These are phyloP conservation scores for Pleurotus pulmonarius DNA, from an alignment of 768 basidiomycete species.

Conservation along the genomic window DNA sequence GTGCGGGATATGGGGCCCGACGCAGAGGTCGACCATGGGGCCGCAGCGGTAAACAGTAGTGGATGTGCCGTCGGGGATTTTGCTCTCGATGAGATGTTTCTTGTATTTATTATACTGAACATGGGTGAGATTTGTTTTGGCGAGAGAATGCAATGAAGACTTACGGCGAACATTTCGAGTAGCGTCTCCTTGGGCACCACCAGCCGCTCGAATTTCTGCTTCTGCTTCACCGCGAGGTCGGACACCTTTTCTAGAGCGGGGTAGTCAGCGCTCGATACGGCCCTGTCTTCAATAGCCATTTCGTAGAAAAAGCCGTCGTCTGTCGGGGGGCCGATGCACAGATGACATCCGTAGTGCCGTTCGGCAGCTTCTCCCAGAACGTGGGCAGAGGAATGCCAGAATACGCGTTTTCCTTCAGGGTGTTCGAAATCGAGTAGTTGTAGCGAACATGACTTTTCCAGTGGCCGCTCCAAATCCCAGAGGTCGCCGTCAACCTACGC, in stretches of 20 bases:
- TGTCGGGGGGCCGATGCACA: constrained; percentile 95
- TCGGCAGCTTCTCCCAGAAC: constrained; percentile 96
- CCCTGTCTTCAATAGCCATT: constrained; percentile 87
- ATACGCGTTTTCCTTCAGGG: constrained; percentile 93
- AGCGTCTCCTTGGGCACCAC: constrained; percentile 93
- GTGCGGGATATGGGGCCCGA: constrained; percentile 97
- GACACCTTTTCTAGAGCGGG: constrained; percentile 84
- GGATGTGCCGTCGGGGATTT: constrained; percentile 93
- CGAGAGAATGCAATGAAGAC: constrained; percentile 20
- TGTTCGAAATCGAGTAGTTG: constrained; percentile 91
- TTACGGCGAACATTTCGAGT: constrained; percentile 91
- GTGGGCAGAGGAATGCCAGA: constrained; percentile 99
- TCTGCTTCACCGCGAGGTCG: constrained; percentile 89
- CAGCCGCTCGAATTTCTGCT: constrained; percentile 94
- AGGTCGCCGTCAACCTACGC: constrained; percentile 75
- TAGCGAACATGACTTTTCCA: constrained; percentile 81
- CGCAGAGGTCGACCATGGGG: constrained; percentile 95
- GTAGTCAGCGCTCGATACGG: constrained; percentile 80
- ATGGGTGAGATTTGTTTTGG: background rate
- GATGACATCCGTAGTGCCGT: constrained; percentile 93
- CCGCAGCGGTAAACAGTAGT: constrained; percentile 99
- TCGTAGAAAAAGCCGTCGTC: constrained; percentile 99
- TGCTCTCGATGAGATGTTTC: constrained; percentile 89
- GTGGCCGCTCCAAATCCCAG: constrained; percentile 93
- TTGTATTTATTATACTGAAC: constrained; percentile 98